Evolutionary conservation across 176 grass and related monocot species (phyloP), one percentile per base, ranked within the genome.

Genomic region (Carex littledalei): DNA sequence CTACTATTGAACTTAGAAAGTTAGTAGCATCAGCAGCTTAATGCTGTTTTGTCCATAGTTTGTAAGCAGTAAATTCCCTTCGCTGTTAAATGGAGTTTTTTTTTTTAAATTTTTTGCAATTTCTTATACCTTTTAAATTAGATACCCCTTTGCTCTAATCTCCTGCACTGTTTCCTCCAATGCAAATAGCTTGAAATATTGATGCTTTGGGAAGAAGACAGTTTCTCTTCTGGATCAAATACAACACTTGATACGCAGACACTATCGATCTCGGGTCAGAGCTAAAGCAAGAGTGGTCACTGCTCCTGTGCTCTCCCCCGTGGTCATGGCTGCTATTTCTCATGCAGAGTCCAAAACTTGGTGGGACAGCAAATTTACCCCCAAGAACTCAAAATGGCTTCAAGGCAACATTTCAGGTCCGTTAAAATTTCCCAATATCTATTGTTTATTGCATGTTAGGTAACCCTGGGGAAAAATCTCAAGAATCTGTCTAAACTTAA

Each of bases 351-450:
- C 81, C 45, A 83, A 68, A 67, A 55, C 14, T 5, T 83, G 81
- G 81, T 63, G 81, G 45, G 62, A 52, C 45, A 67, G 10, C 20
- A 68, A 83, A 55, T 83, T 83, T 67, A 54, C 7, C 43, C 63
- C 63, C 49, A 83, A 83, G 26, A 83, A 83, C 63, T 83, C 81
- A 21, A 65, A 67, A 83, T 83, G 81, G 81, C 81, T 83, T 53
- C 81, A 83, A 54, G 20, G 63, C 63, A 83, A 83, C 62, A 29
- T 83, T 34, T 67, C 62, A 83, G 81, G 81, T 83, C 50, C 3
- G 14, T 78, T 26, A 56, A 32, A 78, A 31, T 56, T 57, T 78
- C 26, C 6, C 13, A 57, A 22, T 24, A 32, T 78, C 17, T 57
- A 22, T 35, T 78, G 6, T 57, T 57, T 55, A 55, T 32, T 78